Evolutionary conservation across 345 rosid species (phyloP).

Genomic region (Gossypium bickii): DNA sequence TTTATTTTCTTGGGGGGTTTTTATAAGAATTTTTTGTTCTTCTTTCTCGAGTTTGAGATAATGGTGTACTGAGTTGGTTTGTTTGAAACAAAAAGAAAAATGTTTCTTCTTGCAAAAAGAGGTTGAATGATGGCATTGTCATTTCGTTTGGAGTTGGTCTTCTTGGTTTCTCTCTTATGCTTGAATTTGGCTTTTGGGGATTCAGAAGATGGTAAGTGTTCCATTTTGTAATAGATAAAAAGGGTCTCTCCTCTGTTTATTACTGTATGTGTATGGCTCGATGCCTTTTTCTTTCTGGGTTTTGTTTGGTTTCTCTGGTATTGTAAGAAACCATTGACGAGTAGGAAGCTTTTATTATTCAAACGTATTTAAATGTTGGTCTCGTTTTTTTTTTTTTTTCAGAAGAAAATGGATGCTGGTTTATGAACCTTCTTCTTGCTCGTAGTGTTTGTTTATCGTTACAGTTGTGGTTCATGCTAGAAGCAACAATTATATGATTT

Average conservation of each 20-base stretch:
- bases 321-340: not conserved
- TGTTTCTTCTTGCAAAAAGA: not conserved
- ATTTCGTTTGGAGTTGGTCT: conserved; percentile 27
- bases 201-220: conserved; percentile 70
- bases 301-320: conserved; percentile 17
- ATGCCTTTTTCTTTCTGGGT: not conserved
- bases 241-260: not conserved
- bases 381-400: not conserved
- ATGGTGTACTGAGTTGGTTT: not conserved
- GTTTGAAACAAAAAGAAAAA: no score
- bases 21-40: not conserved
- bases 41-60: not conserved
- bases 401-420: not conserved
- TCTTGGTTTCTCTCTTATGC: conserved; percentile 45
- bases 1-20: not conserved
- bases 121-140: conserved; percentile 30
- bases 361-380: not conserved
- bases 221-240: not conserved
- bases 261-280: not conserved
- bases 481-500: not conserved
- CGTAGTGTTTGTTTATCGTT: not conserved
- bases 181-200: conserved; percentile 37
- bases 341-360: not conserved
- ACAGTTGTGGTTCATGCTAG: conserved; percentile 4
- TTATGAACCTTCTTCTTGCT: conserved; percentile 16